phyloP scores from a whole-genome alignment of 208 protist genomes.

The Leishmania arabica region DNA sequence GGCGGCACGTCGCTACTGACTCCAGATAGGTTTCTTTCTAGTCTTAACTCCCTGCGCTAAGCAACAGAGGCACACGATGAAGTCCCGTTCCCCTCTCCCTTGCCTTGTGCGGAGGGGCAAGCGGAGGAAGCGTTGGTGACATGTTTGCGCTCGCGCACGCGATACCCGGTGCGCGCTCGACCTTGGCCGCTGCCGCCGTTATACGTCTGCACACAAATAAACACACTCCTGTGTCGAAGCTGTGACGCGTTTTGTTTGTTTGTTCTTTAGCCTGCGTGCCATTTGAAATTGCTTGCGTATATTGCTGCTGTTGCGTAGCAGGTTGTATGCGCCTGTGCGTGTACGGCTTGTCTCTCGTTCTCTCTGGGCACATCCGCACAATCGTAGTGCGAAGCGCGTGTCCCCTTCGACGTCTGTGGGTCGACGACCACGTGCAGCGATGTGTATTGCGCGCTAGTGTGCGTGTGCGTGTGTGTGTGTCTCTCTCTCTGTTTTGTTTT shows the following conservation, averaged over 20 bases:
- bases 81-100: not conserved
- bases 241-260: not conserved
- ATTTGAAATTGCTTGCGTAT: not conserved
- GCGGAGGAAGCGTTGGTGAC: not conserved
- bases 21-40: slow-evolving; percentile 47
- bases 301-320: not conserved
- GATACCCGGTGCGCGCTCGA: not conserved
- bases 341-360: not conserved
- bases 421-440: not conserved
- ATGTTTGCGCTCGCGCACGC: not conserved
- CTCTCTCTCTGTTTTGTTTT: not conserved
- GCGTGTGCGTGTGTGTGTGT: not conserved
- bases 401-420: not conserved
- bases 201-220: not conserved
- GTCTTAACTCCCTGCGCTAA: slow-evolving; percentile 40
- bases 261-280: not conserved
- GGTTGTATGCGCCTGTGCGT: not conserved
- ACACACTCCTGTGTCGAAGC: not conserved
- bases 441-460: not conserved
- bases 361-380: not conserved
- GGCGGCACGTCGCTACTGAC: slow-evolving; percentile 70
- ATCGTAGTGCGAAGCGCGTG: not conserved
- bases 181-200: not conserved
- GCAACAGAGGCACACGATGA: not conserved
- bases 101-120: not conserved